Evolutionary conservation across 768 basidiomycete genomes (phyloP).

Genomic region (Polyporus arcularius): DNA sequence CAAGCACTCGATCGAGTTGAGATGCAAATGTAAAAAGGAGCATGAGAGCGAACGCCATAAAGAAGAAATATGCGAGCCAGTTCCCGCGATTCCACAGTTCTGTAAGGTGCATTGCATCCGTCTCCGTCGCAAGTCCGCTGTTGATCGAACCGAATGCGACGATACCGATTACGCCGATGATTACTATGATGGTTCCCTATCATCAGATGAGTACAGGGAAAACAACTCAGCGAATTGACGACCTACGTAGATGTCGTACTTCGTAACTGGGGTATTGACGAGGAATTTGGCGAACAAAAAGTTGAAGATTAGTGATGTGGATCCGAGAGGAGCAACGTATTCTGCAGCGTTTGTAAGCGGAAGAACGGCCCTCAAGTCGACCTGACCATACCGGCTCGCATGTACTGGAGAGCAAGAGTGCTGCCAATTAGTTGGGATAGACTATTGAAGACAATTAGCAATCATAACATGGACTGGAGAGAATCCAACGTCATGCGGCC

Average conservation of each 20-base stretch:
- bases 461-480: too few species aligned
- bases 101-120: slow-evolving; percentile 74
- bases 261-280: slow-evolving; percentile 83
- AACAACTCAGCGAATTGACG: neutral
- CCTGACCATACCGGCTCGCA: slow-evolving; percentile 67
- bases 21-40: slow-evolving; percentile 66
- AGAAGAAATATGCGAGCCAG: slow-evolving; percentile 91
- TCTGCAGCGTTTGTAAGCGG: slow-evolving; percentile 42
- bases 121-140: slow-evolving; percentile 72
- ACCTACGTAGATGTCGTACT: slow-evolving; percentile 78
- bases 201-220: neutral
- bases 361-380: neutral
- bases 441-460: slow-evolving; percentile 34
- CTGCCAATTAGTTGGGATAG: slow-evolving; percentile 86
- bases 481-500: too few species aligned
- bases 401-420: slow-evolving; percentile 84
- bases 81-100: slow-evolving; percentile 81
- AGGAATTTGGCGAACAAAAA: slow-evolving; percentile 92
- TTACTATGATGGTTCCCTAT: slow-evolving; percentile 81
- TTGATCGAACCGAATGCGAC: slow-evolving; percentile 87
- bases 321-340: slow-evolving; percentile 96
- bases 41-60: slow-evolving; percentile 70
- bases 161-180: slow-evolving; percentile 84
- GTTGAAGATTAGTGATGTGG: slow-evolving; percentile 93
- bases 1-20: slow-evolving; percentile 73